Percentiles rank a stretch among this genome's conserved stretches.
Evolutionary conservation across 208 protist species (phyloP).

Genomic region (Acanthamoeba royreba): DNA sequence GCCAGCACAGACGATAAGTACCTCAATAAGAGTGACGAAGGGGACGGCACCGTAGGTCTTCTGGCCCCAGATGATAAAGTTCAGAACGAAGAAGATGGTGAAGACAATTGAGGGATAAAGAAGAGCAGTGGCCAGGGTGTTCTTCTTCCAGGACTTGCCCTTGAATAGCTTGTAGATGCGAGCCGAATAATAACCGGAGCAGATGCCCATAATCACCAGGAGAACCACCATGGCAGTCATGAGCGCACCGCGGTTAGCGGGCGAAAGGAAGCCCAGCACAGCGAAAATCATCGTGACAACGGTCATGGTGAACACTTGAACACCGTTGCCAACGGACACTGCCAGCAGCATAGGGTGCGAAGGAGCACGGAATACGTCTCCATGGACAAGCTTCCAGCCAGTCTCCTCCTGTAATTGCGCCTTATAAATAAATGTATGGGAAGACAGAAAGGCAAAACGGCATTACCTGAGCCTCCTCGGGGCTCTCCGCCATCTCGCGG

Average conservation of each 20-base stretch:
- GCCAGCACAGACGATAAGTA: neutral
- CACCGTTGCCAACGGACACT: constrained; percentile 90
- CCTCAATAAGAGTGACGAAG: constrained; percentile 56
- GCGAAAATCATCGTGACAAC: constrained; percentile 86
- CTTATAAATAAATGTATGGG: constrained; percentile 81
- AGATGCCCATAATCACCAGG: constrained; percentile 81
- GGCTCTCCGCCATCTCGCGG: constrained; percentile 79
- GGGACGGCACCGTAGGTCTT: constrained; percentile 76
- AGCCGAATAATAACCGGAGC: constrained; percentile 91
- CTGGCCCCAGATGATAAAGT: constrained; percentile 81
- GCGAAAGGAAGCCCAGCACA: constrained; percentile 93
- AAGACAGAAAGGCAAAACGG: constrained; percentile 93
- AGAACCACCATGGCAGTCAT: constrained; percentile 81
- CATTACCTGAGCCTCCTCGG: constrained; percentile 62
- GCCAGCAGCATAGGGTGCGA: constrained; percentile 82
- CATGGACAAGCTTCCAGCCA: constrained; percentile 96
- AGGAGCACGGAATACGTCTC: constrained; percentile 95
- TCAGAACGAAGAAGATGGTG: constrained; percentile 85
- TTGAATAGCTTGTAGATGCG: constrained; percentile 88
- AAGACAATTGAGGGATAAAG: constrained; percentile 82
- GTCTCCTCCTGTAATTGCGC: constrained; percentile 86
- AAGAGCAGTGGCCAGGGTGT: constrained; percentile 85
- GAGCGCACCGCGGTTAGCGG: constrained; percentile 91
- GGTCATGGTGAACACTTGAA: constrained; percentile 90
- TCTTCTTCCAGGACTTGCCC: constrained; percentile 86